Percentiles rank a stretch among this genome's conserved stretches.
Conservation (phyloP, 257 asterid species). For the Lycium ferocissimum region DNA sequence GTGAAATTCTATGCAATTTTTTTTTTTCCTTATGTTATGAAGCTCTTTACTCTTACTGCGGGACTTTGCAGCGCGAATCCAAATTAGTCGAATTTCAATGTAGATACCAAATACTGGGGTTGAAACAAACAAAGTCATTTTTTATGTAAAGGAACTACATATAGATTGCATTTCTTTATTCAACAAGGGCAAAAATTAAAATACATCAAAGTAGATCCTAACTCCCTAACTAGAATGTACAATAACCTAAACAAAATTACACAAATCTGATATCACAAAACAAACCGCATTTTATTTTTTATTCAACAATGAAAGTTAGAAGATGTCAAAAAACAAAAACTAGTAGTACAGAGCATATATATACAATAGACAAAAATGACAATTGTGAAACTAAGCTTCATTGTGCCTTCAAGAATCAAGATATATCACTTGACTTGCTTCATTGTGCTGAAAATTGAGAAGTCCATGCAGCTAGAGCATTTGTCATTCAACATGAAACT, state of each 20-base stretch:
- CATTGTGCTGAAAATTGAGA: slow-evolving; percentile 33
- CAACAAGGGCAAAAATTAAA: not conserved
- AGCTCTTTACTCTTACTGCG: too few relatives aligned
- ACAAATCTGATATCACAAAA: not conserved
- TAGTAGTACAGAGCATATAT: not conserved
- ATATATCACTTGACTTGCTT: slow-evolving; percentile 26
- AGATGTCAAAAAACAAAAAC: not conserved
- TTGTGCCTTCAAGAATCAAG: not conserved
- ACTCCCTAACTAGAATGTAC: not conserved
- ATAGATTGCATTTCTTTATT: not conserved
- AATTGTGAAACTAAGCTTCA: not conserved
- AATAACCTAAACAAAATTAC: slow-evolving; percentile 16
- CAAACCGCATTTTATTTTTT: slow-evolving; percentile 6
- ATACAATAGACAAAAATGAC: not conserved
- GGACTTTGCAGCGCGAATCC: too few relatives aligned
- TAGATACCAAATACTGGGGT: not conserved
- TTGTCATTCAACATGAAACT: slow-evolving; percentile 53
- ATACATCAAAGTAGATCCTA: not conserved
- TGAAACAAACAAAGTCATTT: not conserved
- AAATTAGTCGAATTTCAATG: too few relatives aligned
- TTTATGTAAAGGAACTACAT: not conserved
- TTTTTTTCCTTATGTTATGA: too few relatives aligned
- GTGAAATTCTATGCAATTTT: too few relatives aligned
- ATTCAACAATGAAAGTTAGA: slow-evolving; percentile 22
- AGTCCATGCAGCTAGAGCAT: slow-evolving; percentile 49